phyloP scores from a whole-genome alignment of 2,329 filamentous ascomycete genomes.

The Fusarium nematophilum region DNA sequence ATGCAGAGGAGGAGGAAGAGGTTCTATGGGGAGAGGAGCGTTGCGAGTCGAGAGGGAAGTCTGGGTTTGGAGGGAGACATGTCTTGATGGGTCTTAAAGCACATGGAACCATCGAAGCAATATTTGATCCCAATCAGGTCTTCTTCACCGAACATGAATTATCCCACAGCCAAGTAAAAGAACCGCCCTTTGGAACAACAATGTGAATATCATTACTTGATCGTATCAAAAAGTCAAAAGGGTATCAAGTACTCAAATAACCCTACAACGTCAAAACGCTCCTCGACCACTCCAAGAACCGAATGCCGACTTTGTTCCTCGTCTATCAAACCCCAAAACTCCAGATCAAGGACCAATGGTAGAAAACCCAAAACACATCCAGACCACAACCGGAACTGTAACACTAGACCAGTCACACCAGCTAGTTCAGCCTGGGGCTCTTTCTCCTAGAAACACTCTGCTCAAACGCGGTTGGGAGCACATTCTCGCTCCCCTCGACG shows the following conservation, averaged over 20 bases:
- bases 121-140: too few species aligned
- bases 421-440: constrained; percentile 62
- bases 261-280: constrained; percentile 38
- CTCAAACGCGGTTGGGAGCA: constrained; percentile 58
- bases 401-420: not conserved
- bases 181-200: not conserved
- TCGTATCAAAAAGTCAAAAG: constrained; percentile 41
- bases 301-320: constrained; percentile 12
- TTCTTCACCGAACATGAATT: too few species aligned
- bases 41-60: constrained; percentile 25
- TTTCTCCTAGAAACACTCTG: constrained; percentile 63
- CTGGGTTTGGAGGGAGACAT: constrained; percentile 13
- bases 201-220: constrained; percentile 32
- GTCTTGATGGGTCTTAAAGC: constrained; percentile 7
- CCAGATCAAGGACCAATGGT: constrained; percentile 20
- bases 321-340: constrained; percentile 26
- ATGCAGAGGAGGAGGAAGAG: constrained; percentile 45
- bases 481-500: constrained; percentile 63
- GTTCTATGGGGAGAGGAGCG: constrained; percentile 33
- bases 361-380: not conserved
- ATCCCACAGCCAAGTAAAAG: too few species aligned
- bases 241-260: constrained; percentile 52
- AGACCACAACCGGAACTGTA: not conserved
- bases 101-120: too few species aligned
- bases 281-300: constrained; percentile 21